A percentile compares a stretch with the other conserved stretches of the same genome.
These are phyloP conservation scores for Yarrowia keelungensis DNA, from an alignment of 805 yeast species.

Conservation along the genomic window DNA sequence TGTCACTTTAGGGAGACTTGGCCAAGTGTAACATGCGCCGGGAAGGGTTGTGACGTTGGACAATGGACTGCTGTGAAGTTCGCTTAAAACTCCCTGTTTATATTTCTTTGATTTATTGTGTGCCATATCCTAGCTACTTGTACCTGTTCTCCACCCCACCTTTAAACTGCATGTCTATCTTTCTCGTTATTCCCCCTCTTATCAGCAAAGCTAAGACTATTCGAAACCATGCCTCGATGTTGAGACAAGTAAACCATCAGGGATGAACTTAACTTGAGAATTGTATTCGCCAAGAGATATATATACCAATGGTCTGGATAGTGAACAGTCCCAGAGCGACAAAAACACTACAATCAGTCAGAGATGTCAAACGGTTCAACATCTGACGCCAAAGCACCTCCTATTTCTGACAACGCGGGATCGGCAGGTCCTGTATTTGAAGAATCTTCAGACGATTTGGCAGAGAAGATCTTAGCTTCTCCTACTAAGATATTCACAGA, in stretches of 20 bases:
- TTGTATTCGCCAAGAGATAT: not conserved
- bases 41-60: not conserved
- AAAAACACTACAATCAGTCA: not conserved
- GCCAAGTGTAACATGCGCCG: not conserved
- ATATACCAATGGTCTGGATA: not conserved
- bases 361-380: not conserved
- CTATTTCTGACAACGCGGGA: too few species aligned
- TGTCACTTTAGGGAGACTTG: not conserved
- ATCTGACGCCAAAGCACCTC: too few species aligned
- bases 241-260: not conserved
- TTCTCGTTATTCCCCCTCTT: not conserved
- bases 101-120: too few species aligned
- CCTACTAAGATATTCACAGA: not conserved
- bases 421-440: not conserved
- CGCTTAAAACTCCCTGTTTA: too few species aligned
- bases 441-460: not conserved
- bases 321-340: not conserved
- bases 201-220: slow-evolving; percentile 9
- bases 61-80: too few species aligned
- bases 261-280: not conserved
- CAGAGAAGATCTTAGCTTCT: not conserved
- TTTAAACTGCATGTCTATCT: too few species aligned
- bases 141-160: too few species aligned
- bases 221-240: slow-evolving; percentile 1
- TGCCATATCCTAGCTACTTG: too few species aligned